These are phyloP conservation scores for Trichoderma sp. DNA, from an alignment of 2,329 filamentous ascomycete species.

Conservation along the genomic window DNA sequence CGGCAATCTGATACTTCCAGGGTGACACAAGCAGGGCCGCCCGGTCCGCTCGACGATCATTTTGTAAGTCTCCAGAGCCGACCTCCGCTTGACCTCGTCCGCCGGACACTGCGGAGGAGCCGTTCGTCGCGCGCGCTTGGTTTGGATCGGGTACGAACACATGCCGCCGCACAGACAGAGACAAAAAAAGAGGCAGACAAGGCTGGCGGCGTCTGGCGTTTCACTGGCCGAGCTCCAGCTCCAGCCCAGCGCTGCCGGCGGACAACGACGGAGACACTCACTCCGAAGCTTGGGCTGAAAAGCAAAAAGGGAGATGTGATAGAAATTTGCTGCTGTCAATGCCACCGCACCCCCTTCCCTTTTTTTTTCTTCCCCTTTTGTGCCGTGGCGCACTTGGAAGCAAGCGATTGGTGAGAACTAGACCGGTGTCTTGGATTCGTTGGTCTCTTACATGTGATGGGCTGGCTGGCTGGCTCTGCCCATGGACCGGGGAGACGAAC, in stretches of 20 bases:
- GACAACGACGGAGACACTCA: neutral
- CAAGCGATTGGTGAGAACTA: neutral
- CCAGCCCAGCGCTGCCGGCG: conserved; percentile 1
- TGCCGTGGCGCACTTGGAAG: neutral
- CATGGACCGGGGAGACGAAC: neutral
- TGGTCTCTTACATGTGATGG: conserved; percentile 4
- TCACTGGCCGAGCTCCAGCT: neutral
- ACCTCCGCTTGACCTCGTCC: neutral
- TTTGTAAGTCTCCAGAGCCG: conserved; percentile 6
- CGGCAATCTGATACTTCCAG: conserved; percentile 21
- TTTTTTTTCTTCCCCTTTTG: neutral
- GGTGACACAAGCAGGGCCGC: conserved; percentile 11
- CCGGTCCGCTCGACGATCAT: conserved; percentile 26
- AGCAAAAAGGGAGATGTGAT: conserved; percentile 1
- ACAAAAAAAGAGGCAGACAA: neutral
- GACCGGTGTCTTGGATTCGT: neutral
- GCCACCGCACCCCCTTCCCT: neutral
- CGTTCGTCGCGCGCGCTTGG: neutral
- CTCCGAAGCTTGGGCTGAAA: neutral
- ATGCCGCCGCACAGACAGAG: neutral
- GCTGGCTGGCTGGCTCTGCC: neutral
- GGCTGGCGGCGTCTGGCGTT: conserved; percentile 17
- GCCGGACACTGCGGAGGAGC: neutral
- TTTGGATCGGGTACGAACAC: conserved; percentile 1
- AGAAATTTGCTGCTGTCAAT: neutral